These are phyloP conservation scores for Nectriaceae sp. DNA, from an alignment of 2,329 filamentous ascomycete species.

Conservation along the genomic window DNA sequence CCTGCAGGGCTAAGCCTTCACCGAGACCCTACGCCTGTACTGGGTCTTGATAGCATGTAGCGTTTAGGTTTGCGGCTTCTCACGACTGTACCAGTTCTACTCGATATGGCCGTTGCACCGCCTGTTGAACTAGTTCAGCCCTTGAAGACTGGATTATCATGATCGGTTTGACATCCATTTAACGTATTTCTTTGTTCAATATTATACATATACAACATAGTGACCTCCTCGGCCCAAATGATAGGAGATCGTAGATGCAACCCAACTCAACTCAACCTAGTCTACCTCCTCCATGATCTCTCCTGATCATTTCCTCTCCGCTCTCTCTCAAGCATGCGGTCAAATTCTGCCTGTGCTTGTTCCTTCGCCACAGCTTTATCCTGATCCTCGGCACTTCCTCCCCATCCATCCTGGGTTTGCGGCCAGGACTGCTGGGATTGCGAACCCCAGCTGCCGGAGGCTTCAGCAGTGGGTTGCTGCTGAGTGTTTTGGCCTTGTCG, in stretches of 20 bases:
- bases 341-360: conserved; percentile 53
- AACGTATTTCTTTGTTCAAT: background rate
- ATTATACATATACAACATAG: background rate
- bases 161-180: too few relatives aligned
- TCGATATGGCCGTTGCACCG: too few relatives aligned
- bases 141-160: too few relatives aligned
- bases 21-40: too few relatives aligned
- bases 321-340: conserved; percentile 50
- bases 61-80: too few relatives aligned
- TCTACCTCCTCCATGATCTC: conserved; percentile 26
- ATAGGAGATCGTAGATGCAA: conserved; percentile 3
- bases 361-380: conserved; percentile 41
- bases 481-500: conserved; percentile 28
- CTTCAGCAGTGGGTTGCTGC: conserved; percentile 20
- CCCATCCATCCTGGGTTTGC: conserved; percentile 24
- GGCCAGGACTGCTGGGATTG: conserved; percentile 9
- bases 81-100: too few relatives aligned
- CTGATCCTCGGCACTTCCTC: conserved; percentile 34
- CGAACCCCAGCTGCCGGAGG: conserved; percentile 15
- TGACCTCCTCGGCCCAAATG: background rate
- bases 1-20: too few relatives aligned
- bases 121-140: too few relatives aligned
- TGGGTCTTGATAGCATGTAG: too few relatives aligned
- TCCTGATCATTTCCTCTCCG: conserved; percentile 34
- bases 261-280: conserved; percentile 6